A percentile compares a stretch with the other conserved stretches of the same genome.
These are phyloP conservation scores for Neonothopanus nambi DNA, from an alignment of 1,284 basidiomycete genomes.

Conservation along the genomic window DNA sequence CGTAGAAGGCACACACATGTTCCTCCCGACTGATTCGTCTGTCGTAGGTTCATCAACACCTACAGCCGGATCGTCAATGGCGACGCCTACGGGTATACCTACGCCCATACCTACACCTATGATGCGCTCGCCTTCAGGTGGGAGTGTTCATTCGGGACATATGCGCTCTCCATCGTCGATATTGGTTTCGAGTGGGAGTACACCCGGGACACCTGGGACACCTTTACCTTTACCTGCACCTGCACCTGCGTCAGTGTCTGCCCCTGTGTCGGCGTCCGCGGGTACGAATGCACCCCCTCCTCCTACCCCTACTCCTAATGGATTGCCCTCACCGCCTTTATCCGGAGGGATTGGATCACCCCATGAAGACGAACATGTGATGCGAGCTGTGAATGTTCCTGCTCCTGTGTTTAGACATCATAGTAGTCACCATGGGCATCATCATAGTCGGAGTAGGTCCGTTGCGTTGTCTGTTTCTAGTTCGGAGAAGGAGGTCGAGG, in stretches of 20 bases:
- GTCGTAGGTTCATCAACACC: too few species aligned
- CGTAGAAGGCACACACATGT: too few species aligned
- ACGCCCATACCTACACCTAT: neutral
- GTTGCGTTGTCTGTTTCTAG: neutral
- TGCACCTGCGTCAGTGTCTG: too few species aligned
- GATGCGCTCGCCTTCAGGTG: neutral
- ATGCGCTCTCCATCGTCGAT: neutral
- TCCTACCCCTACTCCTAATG: too few species aligned
- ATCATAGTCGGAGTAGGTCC: constrained; percentile 18
- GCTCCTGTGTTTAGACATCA: constrained; percentile 26
- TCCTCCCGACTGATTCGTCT: too few species aligned
- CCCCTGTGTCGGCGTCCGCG: too few species aligned
- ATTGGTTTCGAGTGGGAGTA: neutral
- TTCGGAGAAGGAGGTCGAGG: too few species aligned
- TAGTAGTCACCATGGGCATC: constrained; percentile 22
- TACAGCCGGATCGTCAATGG: too few species aligned
- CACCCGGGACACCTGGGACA: neutral
- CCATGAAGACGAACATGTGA: constrained; percentile 37
- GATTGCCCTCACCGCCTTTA: too few species aligned
- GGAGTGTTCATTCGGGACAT: neutral
- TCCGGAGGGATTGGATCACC: too few species aligned
- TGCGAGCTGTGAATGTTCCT: constrained; percentile 36
- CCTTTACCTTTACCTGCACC: neutral
- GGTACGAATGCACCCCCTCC: too few species aligned
- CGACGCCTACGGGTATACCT: too few species aligned